Conservation (phyloP, 805 yeast species). For the Grigorovia humatica region DNA sequence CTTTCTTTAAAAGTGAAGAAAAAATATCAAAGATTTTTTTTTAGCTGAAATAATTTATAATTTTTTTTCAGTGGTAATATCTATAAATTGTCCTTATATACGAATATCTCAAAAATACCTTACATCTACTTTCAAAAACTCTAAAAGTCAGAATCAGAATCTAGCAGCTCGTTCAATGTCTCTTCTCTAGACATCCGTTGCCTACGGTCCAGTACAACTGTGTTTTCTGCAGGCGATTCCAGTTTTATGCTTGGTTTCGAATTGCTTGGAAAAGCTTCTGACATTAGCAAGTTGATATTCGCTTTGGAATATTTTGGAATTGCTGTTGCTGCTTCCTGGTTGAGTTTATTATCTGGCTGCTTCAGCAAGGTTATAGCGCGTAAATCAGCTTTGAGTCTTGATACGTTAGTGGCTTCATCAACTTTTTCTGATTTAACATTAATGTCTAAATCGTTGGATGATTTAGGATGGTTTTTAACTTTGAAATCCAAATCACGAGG, state of each 20-base stretch:
- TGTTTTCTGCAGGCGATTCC: neutral
- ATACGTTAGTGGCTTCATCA: too few species aligned
- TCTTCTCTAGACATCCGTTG: conserved; percentile 7
- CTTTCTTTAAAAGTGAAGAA: conserved; percentile 19
- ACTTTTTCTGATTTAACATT: too few species aligned
- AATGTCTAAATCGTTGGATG: too few species aligned
- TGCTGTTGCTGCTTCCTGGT: too few species aligned
- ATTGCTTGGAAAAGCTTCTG: too few species aligned
- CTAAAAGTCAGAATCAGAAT: conserved; percentile 22
- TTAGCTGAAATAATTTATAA: neutral
- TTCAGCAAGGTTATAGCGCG: too few species aligned
- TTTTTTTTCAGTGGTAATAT: neutral
- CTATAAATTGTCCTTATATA: conserved; percentile 2
- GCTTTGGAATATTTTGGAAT: too few species aligned
- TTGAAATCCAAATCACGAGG: too few species aligned
- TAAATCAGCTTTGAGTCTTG: too few species aligned
- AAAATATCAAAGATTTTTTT: neutral
- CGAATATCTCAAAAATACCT: neutral
- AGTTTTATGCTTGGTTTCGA: neutral
- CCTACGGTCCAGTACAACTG: neutral
- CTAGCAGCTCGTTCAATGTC: conserved; percentile 12
- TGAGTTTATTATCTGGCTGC: too few species aligned
- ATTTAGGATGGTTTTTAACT: too few species aligned
- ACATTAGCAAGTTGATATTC: too few species aligned
- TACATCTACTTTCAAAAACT: neutral